A percentile compares a stretch with the other conserved stretches of the same genome.
phyloP scores from a whole-genome alignment of 1,284 basidiomycete species.

The Ceratobasidium papillatum region DNA sequence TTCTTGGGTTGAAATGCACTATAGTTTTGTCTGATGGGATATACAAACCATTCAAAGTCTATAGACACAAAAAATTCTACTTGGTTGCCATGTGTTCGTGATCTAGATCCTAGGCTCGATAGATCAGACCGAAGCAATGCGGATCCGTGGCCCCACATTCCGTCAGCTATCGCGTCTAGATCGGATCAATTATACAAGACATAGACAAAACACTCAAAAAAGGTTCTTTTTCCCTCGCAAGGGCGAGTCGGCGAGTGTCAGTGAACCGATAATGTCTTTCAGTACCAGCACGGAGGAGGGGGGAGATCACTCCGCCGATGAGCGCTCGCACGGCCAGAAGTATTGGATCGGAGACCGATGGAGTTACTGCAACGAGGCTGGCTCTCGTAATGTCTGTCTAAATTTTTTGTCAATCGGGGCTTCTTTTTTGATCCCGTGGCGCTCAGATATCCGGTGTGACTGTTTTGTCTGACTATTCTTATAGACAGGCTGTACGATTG shows the following conservation, averaged over 20 bases:
- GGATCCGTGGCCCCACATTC: neutral
- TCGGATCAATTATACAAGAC: conserved; percentile 2
- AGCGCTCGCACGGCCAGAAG: neutral
- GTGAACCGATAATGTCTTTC: no score
- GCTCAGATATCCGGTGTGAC: neutral
- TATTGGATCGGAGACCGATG: neutral
- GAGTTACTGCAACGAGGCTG: conserved; percentile 1
- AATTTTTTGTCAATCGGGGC: neutral
- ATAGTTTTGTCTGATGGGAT: neutral
- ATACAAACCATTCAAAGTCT: neutral
- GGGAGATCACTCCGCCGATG: neutral
- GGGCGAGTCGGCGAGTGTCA: neutral
- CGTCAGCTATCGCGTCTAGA: neutral
- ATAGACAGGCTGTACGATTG: neutral
- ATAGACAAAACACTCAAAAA: conserved; percentile 11
- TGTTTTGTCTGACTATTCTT: no score
- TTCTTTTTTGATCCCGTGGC: neutral
- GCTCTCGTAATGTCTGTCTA: neutral
- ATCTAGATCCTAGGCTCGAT: neutral
- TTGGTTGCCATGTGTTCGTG: neutral
- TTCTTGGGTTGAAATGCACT: neutral
- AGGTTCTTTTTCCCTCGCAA: neutral
- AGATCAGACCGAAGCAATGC: conserved; percentile 6
- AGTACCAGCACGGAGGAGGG: no score
- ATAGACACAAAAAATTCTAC: neutral